Base-by-base conservation (phyloP, 768 basidiomycete species). In the Tylopilus subfusipes region DNA sequence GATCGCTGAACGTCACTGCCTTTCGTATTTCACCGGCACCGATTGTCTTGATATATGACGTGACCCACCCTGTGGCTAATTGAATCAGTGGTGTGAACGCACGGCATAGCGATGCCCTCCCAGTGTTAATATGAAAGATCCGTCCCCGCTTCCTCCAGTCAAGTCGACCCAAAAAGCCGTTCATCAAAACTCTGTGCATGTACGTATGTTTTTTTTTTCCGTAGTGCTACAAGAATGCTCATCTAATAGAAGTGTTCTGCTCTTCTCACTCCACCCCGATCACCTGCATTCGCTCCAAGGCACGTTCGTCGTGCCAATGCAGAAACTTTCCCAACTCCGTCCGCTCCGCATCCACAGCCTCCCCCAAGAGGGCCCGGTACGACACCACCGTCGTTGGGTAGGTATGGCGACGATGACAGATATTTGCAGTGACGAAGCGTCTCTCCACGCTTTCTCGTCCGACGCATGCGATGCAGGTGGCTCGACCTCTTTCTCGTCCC, bases 321-420 rank as follows among this genome's bases (percentile, higher is more conserved):
- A 71, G n/a, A 45, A 62, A 70, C 34, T 71, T 70, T 7, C 76
- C 49, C 73, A 75, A 30, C 63, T 61, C 61, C 67, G 72, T 10
- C 69, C 64, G 39, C 40, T 55, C 53, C 48, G 34, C 25, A 51
- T 44, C 55, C 54, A 13, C 14, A 1, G 44, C 56, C 33, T 21
- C 42, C 16, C 24, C 40, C n/a, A n/a, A n/a, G 42, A 29, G 21
- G 34, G 13, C 11, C 22, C 38, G 4, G 46, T 12, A 11, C 33
- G 2, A 24, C 43, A 4, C 11, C 21, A 5, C 16, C 27, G 25
- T 29, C 36, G 33, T 50, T 59, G 63, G 8, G 58, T 65, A 14
- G 80, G 76, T 75, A 81, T 76, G 9, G 71, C 62, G 43, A 80
- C 69, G 14, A 73, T 58, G 18, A 79, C 72, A 4, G 74, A 71